Percentiles rank a stretch among this genome's conserved stretches.
Evolutionary conservation across 495 filamentous ascomycete genomes (phyloP).

Genomic region (Podospora conica): DNA sequence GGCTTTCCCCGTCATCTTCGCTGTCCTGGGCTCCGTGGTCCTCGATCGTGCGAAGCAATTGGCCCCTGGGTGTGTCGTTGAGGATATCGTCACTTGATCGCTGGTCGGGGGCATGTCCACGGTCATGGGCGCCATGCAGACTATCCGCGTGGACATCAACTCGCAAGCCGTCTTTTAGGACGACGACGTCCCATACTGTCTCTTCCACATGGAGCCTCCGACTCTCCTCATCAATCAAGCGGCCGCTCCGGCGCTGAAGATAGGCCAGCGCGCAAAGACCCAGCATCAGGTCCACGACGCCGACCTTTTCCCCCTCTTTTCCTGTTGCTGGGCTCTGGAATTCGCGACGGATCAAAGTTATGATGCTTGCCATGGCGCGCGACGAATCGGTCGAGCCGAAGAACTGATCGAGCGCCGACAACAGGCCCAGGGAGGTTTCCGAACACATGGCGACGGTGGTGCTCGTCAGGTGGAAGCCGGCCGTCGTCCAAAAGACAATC

Average conservation of each 20-base stretch:
- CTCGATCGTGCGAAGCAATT: constrained; percentile 45
- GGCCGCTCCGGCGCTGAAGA: constrained; percentile 61
- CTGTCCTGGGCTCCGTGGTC: constrained; percentile 31
- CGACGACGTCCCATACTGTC: constrained; percentile 73
- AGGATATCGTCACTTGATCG: constrained; percentile 15
- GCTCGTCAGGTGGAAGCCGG: constrained; percentile 64
- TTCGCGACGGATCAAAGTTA: constrained; percentile 65
- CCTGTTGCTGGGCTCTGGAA: constrained; percentile 59
- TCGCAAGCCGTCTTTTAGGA: constrained; percentile 56
- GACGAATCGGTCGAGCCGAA: constrained; percentile 75
- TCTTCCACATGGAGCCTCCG: constrained; percentile 52
- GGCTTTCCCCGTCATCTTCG: constrained; percentile 35
- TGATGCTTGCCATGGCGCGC: constrained; percentile 72
- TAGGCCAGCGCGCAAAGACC: constrained; percentile 66
- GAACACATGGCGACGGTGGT: constrained; percentile 55
- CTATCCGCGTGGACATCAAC: constrained; percentile 52
- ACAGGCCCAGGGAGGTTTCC: constrained; percentile 57
- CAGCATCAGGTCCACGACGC: constrained; percentile 58
- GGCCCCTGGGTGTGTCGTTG: constrained; percentile 15
- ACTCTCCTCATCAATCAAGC: constrained; percentile 50
- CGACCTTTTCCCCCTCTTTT: constrained; percentile 53
- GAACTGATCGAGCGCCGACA: constrained; percentile 65
- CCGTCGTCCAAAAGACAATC: constrained; percentile 59
- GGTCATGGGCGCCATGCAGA: constrained; percentile 26
- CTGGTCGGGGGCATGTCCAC: constrained; percentile 13